Evolutionary conservation across 1,284 basidiomycete species (phyloP).

Genomic region (Calocybe gambosa): DNA sequence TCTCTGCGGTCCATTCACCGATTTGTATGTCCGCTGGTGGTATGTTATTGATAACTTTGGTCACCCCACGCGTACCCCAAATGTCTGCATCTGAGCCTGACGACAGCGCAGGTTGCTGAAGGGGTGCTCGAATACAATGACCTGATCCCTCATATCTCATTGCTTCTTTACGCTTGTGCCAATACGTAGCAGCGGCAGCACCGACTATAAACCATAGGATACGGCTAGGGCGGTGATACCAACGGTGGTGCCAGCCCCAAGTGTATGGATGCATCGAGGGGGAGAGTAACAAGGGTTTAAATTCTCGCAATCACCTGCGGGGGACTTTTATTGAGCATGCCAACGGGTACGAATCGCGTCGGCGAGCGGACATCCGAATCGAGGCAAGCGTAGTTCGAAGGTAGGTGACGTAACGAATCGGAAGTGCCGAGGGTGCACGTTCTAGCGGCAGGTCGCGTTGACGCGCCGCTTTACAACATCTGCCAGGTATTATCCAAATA

Average conservation of each 20-base stretch:
- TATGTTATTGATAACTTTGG: slow-evolving; percentile 19
- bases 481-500: no score
- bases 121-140: slow-evolving; percentile 27
- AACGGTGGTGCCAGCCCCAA: slow-evolving; percentile 25
- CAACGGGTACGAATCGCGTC: slow-evolving; percentile 13
- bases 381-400: no score
- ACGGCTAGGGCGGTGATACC: slow-evolving; percentile 42
- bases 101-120: slow-evolving; percentile 19
- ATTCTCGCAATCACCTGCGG: not conserved
- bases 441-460: no score
- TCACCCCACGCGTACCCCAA: slow-evolving; percentile 13
- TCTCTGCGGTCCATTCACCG: slow-evolving; percentile 36
- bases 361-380: slow-evolving; percentile 6
- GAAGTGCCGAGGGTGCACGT: not conserved
- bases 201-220: slow-evolving; percentile 64
- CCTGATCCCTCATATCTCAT: slow-evolving; percentile 21
- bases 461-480: no score
- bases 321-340: no score
- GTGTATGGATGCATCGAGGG: slow-evolving; percentile 30
- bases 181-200: slow-evolving; percentile 45
- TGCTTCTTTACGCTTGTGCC: slow-evolving; percentile 32
- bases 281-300: not conserved
- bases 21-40: slow-evolving; percentile 18
- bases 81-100: slow-evolving; percentile 11
- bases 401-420: no score